These are phyloP conservation scores for Phylloporus rhodoxanthus DNA, from an alignment of 768 basidiomycete species.

Conservation along the genomic window DNA sequence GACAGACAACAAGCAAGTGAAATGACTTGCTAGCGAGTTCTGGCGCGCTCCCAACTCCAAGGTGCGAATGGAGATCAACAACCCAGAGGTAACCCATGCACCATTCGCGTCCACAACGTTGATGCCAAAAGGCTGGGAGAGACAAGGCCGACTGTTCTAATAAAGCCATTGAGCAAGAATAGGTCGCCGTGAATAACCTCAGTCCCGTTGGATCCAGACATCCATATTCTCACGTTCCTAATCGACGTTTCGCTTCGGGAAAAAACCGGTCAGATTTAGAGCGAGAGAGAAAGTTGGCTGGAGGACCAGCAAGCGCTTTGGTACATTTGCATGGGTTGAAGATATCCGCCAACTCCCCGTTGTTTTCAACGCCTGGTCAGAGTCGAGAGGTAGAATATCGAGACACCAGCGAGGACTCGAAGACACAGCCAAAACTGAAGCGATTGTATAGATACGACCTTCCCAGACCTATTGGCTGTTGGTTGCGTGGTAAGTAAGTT, in stretches of 20 bases:
- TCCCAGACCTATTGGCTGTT: too few relatives aligned
- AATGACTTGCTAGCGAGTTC: background rate
- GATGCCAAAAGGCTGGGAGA: slow-evolving; percentile 12
- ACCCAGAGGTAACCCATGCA: slow-evolving; percentile 78
- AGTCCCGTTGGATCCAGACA: slow-evolving; percentile 30
- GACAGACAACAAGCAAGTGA: background rate
- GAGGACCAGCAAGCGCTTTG: slow-evolving; percentile 37
- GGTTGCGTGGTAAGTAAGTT: too few relatives aligned
- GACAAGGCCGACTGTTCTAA: slow-evolving; percentile 49
- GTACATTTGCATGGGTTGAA: slow-evolving; percentile 43
- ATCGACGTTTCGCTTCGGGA: slow-evolving; percentile 56
- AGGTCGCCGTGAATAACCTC: slow-evolving; percentile 55
- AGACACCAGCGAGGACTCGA: too few relatives aligned
- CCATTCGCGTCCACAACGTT: slow-evolving; percentile 58
- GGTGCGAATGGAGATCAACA: slow-evolving; percentile 46
- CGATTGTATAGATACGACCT: too few relatives aligned
- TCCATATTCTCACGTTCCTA: slow-evolving; percentile 80
- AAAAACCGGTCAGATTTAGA: slow-evolving; percentile 60
- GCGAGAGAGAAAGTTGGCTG: slow-evolving; percentile 43
- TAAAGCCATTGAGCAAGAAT: slow-evolving; percentile 46
- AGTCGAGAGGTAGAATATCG: background rate
- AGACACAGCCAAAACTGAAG: too few relatives aligned
- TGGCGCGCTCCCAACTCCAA: slow-evolving; percentile 35
- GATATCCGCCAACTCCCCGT: slow-evolving; percentile 18
- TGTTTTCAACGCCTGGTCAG: background rate